Conservation (phyloP, 2,329 filamentous ascomycete genomes). For the Anthostomella pinea region DNA sequence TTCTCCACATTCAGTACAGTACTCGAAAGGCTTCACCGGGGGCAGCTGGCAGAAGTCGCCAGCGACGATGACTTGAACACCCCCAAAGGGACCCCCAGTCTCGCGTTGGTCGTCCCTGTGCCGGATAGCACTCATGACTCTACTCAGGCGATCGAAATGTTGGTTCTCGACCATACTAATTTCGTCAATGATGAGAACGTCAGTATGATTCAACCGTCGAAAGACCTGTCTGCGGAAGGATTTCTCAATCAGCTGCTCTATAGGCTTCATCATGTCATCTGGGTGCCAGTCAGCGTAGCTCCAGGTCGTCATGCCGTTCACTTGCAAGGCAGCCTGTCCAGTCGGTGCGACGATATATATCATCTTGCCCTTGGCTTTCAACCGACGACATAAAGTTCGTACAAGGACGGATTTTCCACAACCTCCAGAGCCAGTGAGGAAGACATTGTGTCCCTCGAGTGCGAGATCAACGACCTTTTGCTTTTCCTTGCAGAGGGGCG, state of each 20-base stretch:
- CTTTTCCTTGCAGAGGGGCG: slow-evolving; percentile 45
- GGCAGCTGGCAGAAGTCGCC: slow-evolving; percentile 62
- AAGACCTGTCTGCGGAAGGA: slow-evolving; percentile 33
- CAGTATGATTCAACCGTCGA: slow-evolving; percentile 39
- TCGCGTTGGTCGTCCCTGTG: not conserved
- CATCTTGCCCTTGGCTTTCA: slow-evolving; percentile 31
- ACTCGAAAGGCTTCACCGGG: slow-evolving; percentile 54
- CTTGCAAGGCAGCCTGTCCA: slow-evolving; percentile 54
- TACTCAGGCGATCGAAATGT: slow-evolving; percentile 50
- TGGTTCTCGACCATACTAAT: slow-evolving; percentile 62
- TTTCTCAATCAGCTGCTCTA: slow-evolving; percentile 32
- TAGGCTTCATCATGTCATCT: slow-evolving; percentile 39
- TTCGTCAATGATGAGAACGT: slow-evolving; percentile 63
- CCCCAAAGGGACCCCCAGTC: slow-evolving; percentile 36
- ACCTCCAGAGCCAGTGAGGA: slow-evolving; percentile 63
- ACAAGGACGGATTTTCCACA: slow-evolving; percentile 58
- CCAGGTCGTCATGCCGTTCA: slow-evolving; percentile 56
- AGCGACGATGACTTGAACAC: slow-evolving; percentile 53
- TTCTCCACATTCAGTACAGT: slow-evolving; percentile 49
- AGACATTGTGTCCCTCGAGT: slow-evolving; percentile 52
- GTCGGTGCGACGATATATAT: slow-evolving; percentile 59
- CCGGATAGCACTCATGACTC: slow-evolving; percentile 40
- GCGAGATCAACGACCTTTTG: slow-evolving; percentile 49
- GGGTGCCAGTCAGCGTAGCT: slow-evolving; percentile 56
- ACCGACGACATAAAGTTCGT: slow-evolving; percentile 42